These are phyloP conservation scores for Dendrobium chrysotoxum DNA, from an alignment of 106 monocot species.

Conservation along the genomic window DNA sequence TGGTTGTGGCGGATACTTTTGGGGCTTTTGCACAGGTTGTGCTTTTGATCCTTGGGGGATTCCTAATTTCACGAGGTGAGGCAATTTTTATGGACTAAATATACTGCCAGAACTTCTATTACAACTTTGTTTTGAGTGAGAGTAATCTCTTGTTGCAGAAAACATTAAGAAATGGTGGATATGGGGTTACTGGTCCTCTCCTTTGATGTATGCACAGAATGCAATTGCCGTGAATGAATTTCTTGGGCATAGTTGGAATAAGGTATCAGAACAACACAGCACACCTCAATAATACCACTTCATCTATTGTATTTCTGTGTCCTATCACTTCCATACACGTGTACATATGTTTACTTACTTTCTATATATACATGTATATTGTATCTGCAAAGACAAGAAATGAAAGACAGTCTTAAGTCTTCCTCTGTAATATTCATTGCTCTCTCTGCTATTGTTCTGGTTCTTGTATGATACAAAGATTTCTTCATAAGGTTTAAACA, in stretches of 20 bases:
- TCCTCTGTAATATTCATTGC: too few relatives aligned
- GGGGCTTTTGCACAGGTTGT: constrained; percentile 56
- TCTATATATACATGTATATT: too few relatives aligned
- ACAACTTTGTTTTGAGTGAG: not conserved
- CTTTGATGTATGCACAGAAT: constrained; percentile 12
- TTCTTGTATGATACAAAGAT: too few relatives aligned
- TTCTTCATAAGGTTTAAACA: not conserved
- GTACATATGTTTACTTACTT: too few relatives aligned
- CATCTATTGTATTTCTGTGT: too few relatives aligned
- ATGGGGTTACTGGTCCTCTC: constrained; percentile 12
- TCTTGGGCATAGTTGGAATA: constrained; percentile 10
- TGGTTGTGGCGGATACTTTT: constrained; percentile 60
- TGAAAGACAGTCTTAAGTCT: too few relatives aligned
- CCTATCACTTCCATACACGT: too few relatives aligned
- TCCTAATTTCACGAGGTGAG: constrained; percentile 51
- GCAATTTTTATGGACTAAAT: not conserved
- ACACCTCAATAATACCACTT: too few relatives aligned
- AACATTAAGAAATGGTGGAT: constrained; percentile 12
- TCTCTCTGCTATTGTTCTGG: too few relatives aligned
- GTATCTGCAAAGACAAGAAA: too few relatives aligned
- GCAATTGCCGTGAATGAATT: constrained; percentile 8
- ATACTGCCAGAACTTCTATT: not conserved
- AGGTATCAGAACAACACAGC: too few relatives aligned
- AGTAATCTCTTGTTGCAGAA: not conserved
- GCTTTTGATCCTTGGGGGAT: constrained; percentile 61